phyloP scores from a whole-genome alignment of 208 protist genomes.

The Acanthamoeba rhysodes region DNA sequence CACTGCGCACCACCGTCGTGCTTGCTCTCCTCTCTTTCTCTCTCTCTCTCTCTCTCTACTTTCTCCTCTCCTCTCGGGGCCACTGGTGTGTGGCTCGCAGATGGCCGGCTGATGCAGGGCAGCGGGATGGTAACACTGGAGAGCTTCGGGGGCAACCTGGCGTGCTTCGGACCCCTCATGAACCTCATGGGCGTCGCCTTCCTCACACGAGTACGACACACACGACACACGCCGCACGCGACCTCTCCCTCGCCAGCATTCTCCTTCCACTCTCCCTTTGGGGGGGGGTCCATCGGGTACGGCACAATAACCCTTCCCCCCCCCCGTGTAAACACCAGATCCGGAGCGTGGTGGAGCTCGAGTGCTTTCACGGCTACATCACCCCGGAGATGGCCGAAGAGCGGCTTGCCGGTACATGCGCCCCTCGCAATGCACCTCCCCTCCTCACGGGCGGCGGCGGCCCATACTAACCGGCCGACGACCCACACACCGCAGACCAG shows the following conservation, averaged over 20 bases:
- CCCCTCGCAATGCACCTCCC: neutral
- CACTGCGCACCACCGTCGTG: too few relatives aligned
- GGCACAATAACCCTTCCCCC: neutral
- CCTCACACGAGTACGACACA: neutral
- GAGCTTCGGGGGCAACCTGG: conserved; percentile 36
- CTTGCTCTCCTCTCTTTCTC: too few relatives aligned
- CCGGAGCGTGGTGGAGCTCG: neutral
- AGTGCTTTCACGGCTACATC: conserved; percentile 58
- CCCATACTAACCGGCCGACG: too few relatives aligned
- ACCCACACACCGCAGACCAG: neutral
- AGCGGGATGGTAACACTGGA: conserved; percentile 53
- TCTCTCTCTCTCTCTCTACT: neutral
- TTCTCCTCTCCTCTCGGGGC: too few relatives aligned
- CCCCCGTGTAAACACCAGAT: neutral
- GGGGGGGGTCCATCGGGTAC: too few relatives aligned
- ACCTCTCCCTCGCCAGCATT: neutral
- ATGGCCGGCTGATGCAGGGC: neutral
- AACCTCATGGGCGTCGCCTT: conserved; percentile 1
- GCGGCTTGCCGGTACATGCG: neutral
- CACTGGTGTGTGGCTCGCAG: neutral
- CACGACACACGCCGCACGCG: neutral
- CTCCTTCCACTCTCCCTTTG: too few relatives aligned
- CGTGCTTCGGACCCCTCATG: conserved; percentile 37
- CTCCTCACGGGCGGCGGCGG: too few relatives aligned
- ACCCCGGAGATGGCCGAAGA: conserved; percentile 44